Conservation (phyloP, 495 filamentous ascomycete genomes). For the Hamigera avellanea region DNA sequence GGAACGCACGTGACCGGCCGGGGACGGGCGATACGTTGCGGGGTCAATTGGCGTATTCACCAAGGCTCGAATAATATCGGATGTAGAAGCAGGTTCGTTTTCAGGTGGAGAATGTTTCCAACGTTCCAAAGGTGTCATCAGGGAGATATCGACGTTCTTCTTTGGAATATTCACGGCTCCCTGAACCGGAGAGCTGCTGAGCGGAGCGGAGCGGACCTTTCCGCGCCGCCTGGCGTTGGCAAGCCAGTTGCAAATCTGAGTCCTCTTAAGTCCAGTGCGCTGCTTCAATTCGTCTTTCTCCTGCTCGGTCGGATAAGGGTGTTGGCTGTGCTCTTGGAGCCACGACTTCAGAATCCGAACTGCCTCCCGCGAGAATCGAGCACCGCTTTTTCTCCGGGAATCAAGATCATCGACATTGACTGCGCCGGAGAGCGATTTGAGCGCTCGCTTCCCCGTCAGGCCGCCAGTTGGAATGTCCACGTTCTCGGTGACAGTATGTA, state of each 20-base stretch:
- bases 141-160: conserved; percentile 37
- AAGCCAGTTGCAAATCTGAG: conserved; percentile 77
- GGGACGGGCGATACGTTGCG: conserved; percentile 24
- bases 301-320: conserved; percentile 72
- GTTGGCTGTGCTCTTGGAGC: conserved; percentile 59
- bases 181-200: conserved; percentile 46
- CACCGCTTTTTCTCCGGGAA: conserved; percentile 11
- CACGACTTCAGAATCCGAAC: conserved; percentile 67
- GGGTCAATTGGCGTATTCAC: conserved; percentile 44
- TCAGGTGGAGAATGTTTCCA: conserved; percentile 82
- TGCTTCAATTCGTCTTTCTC: conserved; percentile 65
- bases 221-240: conserved; percentile 72
- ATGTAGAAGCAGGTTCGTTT: conserved; percentile 71
- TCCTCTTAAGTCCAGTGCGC: conserved; percentile 61
- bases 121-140: conserved; percentile 73
- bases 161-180: conserved; percentile 57
- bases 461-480: conserved; percentile 23
- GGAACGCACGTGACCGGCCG: conserved; percentile 29
- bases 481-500: conserved; percentile 40
- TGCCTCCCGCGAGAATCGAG: conserved; percentile 42
- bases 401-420: conserved; percentile 24
- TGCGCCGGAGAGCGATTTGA: conserved; percentile 29
- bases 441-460: conserved; percentile 26
- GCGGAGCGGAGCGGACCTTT: conserved; percentile 51
- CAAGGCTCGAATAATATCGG: conserved; percentile 68